These are phyloP conservation scores for Venturia effusa DNA, from an alignment of 2,329 filamentous ascomycete species.

Conservation along the genomic window DNA sequence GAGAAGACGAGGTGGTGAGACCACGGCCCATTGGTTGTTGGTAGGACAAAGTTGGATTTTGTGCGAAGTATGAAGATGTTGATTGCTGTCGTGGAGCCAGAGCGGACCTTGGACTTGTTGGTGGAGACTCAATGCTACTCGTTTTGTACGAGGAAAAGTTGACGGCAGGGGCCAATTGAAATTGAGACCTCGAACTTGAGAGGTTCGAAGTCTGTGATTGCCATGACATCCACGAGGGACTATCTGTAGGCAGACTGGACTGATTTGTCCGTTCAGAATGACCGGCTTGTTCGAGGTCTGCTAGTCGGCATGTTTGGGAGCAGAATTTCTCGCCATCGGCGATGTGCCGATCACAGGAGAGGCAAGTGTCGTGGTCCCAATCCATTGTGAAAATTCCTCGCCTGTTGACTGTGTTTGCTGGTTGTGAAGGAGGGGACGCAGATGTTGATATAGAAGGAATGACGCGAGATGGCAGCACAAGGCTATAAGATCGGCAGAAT, in stretches of 20 bases:
- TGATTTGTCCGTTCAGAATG: slow-evolving; percentile 22
- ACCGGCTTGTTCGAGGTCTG: slow-evolving; percentile 64
- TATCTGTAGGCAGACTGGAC: slow-evolving; percentile 41
- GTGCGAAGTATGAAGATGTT: slow-evolving; percentile 28
- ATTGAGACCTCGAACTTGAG: slow-evolving; percentile 23
- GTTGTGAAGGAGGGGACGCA: neutral
- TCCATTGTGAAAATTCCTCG: slow-evolving; percentile 27
- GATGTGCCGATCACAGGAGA: slow-evolving; percentile 85
- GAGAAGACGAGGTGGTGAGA: slow-evolving; percentile 57
- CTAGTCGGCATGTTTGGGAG: slow-evolving; percentile 80
- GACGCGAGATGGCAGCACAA: neutral
- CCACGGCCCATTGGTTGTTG: slow-evolving; percentile 30
- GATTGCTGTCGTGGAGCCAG: slow-evolving; percentile 19
- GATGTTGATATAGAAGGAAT: slow-evolving; percentile 3
- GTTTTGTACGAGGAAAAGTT: slow-evolving; percentile 58
- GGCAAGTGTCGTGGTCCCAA: slow-evolving; percentile 89
- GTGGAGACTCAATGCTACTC: slow-evolving; percentile 36
- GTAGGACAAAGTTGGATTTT: slow-evolving; percentile 17
- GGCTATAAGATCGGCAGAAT: neutral
- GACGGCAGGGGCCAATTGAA: slow-evolving; percentile 64
- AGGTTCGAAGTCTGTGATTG: slow-evolving; percentile 43
- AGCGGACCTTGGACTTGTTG: slow-evolving; percentile 32
- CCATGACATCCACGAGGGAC: slow-evolving; percentile 38
- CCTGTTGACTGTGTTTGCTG: neutral
- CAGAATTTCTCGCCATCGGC: slow-evolving; percentile 70